Percentiles rank a stretch among this genome's conserved stretches.
Conservation (phyloP, 768 basidiomycete genomes). For the Amanita subjunquillea region DNA sequence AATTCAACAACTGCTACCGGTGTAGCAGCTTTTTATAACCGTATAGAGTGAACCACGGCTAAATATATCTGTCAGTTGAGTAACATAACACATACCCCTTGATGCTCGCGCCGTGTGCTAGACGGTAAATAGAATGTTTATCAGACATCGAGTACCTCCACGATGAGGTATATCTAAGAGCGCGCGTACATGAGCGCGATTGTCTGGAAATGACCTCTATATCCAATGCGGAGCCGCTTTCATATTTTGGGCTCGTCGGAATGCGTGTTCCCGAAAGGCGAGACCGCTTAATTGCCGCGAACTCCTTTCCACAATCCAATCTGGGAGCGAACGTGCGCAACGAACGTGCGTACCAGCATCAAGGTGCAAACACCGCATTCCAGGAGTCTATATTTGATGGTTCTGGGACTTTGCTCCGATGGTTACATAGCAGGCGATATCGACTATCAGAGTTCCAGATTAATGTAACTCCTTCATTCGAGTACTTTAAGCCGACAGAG, state of each 20-base stretch:
- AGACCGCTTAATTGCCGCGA: neutral
- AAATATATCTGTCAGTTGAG: neutral
- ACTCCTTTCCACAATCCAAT: neutral
- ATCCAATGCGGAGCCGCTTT: neutral
- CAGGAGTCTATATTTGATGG: neutral
- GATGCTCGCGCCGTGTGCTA: neutral
- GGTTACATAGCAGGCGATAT: no score
- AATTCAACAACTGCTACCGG: no score
- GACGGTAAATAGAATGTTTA: neutral
- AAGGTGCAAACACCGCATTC: neutral
- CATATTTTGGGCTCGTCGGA: neutral
- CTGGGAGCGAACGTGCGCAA: neutral
- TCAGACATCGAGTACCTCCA: neutral
- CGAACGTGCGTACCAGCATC: neutral
- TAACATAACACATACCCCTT: neutral
- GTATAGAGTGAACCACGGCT: no score
- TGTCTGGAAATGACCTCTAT: neutral
- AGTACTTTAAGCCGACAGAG: neutral
- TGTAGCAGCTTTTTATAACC: neutral
- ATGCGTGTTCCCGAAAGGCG: neutral
- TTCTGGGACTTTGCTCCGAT: neutral
- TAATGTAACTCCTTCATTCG: neutral
- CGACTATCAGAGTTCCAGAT: no score
- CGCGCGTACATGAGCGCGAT: neutral
- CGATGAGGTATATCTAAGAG: neutral